Evolutionary conservation across 1,284 basidiomycete genomes (phyloP).

Genomic region (Cutaneotrichosporon dermatis): DNA sequence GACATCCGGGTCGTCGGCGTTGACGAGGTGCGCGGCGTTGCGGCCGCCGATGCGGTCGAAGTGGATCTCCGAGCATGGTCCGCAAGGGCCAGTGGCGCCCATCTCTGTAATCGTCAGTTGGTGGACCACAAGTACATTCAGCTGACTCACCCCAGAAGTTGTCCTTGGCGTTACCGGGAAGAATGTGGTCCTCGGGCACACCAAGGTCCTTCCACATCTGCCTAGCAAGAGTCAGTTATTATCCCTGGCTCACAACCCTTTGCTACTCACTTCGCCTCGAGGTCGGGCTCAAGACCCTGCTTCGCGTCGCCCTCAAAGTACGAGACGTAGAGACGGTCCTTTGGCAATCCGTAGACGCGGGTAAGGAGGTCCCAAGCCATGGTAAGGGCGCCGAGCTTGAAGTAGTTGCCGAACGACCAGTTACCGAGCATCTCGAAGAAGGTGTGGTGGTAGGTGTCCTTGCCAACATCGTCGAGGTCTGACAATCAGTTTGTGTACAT

Average conservation of each 20-base stretch:
- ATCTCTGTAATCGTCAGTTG: conserved; percentile 62
- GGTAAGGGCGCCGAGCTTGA: conserved; percentile 91
- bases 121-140: background rate
- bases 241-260: background rate
- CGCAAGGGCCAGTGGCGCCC: conserved; percentile 96
- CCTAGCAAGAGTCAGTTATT: conserved; percentile 33
- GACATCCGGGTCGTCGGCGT: conserved; percentile 93
- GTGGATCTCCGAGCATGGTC: conserved; percentile 96
- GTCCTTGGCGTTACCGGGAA: conserved; percentile 92
- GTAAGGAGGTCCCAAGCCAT: conserved; percentile 96
- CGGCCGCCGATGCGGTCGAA: conserved; percentile 87
- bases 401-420: conserved; percentile 99
- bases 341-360: conserved; percentile 73
- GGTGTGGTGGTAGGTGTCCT: conserved; percentile 75
- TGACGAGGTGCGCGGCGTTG: conserved; percentile 87
- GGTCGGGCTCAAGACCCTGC: conserved; percentile 81
- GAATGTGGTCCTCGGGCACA: conserved; percentile 79
- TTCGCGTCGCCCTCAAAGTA: conserved; percentile 93
- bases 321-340: conserved; percentile 90
- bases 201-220: conserved; percentile 84
- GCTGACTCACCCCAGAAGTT: conserved; percentile 91
- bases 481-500: background rate
- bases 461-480: conserved; percentile 98
- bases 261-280: conserved; percentile 60
- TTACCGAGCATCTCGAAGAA: conserved; percentile 99